Percentiles rank a stretch among this genome's conserved stretches.
Conservation (phyloP, 306 rosid species). For the Argentina anserina region DNA sequence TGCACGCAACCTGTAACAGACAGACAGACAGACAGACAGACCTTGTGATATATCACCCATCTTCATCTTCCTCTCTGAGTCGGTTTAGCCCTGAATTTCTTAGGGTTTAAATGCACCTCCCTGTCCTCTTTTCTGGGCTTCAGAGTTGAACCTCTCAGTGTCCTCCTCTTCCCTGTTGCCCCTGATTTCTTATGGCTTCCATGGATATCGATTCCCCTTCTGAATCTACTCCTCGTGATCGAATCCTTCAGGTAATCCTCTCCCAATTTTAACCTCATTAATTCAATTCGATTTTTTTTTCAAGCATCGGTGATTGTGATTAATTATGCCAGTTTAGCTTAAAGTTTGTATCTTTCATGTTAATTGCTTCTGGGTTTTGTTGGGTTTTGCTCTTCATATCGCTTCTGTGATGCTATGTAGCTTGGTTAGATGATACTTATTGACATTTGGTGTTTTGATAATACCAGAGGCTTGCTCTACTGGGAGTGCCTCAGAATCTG, state of each 20-base stretch:
- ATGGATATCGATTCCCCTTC: slow-evolving; percentile 69
- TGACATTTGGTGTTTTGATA: slow-evolving; percentile 16
- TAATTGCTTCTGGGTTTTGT: background rate
- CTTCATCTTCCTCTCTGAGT: background rate
- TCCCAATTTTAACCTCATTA: background rate
- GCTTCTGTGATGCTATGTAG: background rate
- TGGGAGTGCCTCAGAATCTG: slow-evolving; percentile 66
- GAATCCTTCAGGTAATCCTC: slow-evolving; percentile 53
- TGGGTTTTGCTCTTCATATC: background rate
- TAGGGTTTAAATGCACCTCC: slow-evolving; percentile 21
- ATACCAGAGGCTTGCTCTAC: slow-evolving; percentile 60
- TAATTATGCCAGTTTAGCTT: background rate
- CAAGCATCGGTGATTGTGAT: background rate
- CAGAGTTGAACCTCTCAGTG: slow-evolving; percentile 42
- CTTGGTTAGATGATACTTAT: background rate
- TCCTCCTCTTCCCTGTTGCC: slow-evolving; percentile 46
- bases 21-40: too few species aligned
- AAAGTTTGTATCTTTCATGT: background rate
- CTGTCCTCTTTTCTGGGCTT: slow-evolving; percentile 20
- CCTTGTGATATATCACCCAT: too few species aligned
- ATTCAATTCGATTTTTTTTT: background rate
- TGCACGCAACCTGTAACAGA: too few species aligned
- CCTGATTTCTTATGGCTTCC: slow-evolving; percentile 24
- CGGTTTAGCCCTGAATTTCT: background rate
- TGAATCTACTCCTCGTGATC: slow-evolving; percentile 56